These are phyloP conservation scores for Globisporangium spiculum DNA, from an alignment of 352 stramenopile genomes.

Conservation along the genomic window DNA sequence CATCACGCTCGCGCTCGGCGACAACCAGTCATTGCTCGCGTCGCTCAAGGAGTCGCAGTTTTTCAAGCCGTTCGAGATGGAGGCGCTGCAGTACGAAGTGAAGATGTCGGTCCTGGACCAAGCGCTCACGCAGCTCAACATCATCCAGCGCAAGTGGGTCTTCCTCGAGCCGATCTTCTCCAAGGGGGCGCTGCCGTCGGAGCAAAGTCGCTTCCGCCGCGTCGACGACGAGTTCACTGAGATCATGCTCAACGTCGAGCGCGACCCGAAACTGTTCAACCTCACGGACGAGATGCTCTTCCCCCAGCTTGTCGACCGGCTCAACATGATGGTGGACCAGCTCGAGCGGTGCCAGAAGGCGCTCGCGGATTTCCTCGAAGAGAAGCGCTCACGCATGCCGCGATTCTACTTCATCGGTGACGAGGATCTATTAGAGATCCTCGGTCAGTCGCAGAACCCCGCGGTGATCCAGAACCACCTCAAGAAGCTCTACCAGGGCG, in stretches of 20 bases:
- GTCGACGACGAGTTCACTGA: slow-evolving; percentile 94
- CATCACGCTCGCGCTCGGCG: slow-evolving; percentile 90
- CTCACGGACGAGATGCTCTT: slow-evolving; percentile 91
- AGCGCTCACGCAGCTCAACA: slow-evolving; percentile 79
- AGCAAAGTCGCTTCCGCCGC: slow-evolving; percentile 88
- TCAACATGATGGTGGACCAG: slow-evolving; percentile 90
- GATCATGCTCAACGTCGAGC: slow-evolving; percentile 89
- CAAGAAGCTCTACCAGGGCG: slow-evolving; percentile 96
- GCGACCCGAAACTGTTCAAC: slow-evolving; percentile 91
- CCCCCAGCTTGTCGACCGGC: slow-evolving; percentile 74
- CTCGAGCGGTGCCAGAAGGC: slow-evolving; percentile 94
- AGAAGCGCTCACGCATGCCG: slow-evolving; percentile 92
- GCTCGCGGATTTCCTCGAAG: slow-evolving; percentile 92
- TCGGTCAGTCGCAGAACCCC: slow-evolving; percentile 92
- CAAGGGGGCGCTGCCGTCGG: slow-evolving; percentile 89
- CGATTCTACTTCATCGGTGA: slow-evolving; percentile 97
- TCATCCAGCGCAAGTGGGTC: slow-evolving; percentile 95
- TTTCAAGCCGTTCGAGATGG: slow-evolving; percentile 93
- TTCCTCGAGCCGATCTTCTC: slow-evolving; percentile 97
- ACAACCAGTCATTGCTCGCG: slow-evolving; percentile 94
- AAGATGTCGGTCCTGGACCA: slow-evolving; percentile 89
- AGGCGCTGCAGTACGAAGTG: slow-evolving; percentile 87
- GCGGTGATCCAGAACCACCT: slow-evolving; percentile 93
- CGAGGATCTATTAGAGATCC: slow-evolving; percentile 95
- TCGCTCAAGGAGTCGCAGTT: slow-evolving; percentile 96